phyloP scores from a whole-genome alignment of 331 rosid species.

The Acacia pycnantha region DNA sequence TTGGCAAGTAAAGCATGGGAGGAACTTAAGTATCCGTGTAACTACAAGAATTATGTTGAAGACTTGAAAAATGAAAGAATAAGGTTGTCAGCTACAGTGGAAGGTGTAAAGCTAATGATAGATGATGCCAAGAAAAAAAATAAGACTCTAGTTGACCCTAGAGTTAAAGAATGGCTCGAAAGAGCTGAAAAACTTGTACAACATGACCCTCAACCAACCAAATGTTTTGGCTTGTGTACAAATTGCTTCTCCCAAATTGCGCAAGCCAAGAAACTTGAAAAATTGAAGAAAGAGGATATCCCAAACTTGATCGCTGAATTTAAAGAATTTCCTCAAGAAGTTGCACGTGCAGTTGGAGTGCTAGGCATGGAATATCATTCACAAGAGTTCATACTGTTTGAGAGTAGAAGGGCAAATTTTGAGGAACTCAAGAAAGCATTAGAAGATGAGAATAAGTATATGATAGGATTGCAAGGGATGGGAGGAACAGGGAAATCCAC shows the following conservation, averaged over 20 bases:
- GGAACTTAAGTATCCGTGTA: neutral
- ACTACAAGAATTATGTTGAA: neutral
- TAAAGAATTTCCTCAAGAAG: neutral
- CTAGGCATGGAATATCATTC: neutral
- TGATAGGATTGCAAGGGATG: conserved; percentile 19
- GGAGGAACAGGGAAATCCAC: conserved; percentile 16
- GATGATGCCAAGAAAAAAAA: neutral
- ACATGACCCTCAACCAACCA: neutral
- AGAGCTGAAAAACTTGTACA: neutral
- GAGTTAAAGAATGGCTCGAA: neutral
- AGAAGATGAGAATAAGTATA: neutral
- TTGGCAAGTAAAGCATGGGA: neutral
- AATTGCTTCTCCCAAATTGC: neutral
- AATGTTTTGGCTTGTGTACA: neutral
- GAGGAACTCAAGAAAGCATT: neutral
- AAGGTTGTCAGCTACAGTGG: neutral
- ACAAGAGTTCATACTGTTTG: neutral
- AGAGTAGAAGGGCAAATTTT: neutral
- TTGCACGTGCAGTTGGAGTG: neutral
- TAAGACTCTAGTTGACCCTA: neutral
- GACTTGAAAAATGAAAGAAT: neutral
- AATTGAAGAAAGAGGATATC: neutral
- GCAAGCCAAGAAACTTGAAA: neutral
- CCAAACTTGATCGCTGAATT: neutral
- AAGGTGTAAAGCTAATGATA: neutral